Evolutionary conservation across 169 alveolate genomes (phyloP).

Genomic region (Eimeria praecox): DNA sequence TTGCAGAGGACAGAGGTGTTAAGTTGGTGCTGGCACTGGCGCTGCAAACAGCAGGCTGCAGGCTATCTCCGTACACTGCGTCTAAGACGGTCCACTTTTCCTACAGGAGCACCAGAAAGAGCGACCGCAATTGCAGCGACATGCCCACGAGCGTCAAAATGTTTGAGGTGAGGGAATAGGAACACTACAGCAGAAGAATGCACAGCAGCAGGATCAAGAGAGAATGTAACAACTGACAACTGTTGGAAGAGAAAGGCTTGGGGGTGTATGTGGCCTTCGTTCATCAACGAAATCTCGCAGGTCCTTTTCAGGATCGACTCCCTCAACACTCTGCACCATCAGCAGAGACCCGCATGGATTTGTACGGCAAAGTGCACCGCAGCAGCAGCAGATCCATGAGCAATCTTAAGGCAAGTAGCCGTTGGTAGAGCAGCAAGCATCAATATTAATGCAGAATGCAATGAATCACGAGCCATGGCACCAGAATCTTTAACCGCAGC

Average conservation of each 20-base stretch:
- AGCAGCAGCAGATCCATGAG: background rate
- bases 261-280: constrained; percentile 7
- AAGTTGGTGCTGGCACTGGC: background rate
- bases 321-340: constrained; percentile 67
- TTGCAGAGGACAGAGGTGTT: constrained; percentile 66
- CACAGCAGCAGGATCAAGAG: background rate
- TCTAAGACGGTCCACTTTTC: constrained; percentile 59
- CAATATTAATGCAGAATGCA: background rate
- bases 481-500: background rate
- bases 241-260: constrained; percentile 21
- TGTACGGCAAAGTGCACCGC: background rate
- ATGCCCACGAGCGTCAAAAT: background rate
- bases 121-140: background rate
- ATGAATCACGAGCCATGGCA: background rate
- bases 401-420: background rate
- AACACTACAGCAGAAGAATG: background rate
- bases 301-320: constrained; percentile 58
- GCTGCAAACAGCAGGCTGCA: constrained; percentile 46
- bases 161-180: background rate
- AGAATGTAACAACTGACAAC: background rate
- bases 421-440: background rate
- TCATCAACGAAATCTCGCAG: constrained; percentile 72
- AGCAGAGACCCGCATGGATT: background rate
- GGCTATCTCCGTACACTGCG: constrained; percentile 56
- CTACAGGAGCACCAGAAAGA: constrained; percentile 14